These are phyloP conservation scores for Haematococcus sp. DNA, from an alignment of 139 green algal genomes.

Conservation along the genomic window DNA sequence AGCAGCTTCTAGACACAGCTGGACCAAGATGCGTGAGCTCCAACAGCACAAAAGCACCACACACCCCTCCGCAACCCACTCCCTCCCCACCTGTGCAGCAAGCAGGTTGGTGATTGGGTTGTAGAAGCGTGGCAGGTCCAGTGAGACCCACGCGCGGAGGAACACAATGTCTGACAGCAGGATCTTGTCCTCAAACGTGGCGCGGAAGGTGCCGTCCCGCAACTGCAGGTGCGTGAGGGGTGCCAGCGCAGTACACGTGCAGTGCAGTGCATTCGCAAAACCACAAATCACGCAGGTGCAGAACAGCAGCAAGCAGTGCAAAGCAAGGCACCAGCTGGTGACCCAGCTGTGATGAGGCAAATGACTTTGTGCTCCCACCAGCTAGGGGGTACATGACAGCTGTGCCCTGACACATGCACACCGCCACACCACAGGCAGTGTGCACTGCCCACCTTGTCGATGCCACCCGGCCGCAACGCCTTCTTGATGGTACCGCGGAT, in stretches of 20 bases:
- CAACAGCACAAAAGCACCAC: background rate
- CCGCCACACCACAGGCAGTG: no score
- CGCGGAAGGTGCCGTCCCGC: conserved; percentile 11
- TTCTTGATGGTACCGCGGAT: conserved; percentile 98
- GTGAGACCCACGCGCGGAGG: conserved; percentile 86
- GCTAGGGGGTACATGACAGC: no score
- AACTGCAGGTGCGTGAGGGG: no score
- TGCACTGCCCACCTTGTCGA: background rate
- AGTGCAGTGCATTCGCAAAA: no score
- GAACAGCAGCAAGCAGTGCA: no score
- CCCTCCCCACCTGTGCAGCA: conserved; percentile 17
- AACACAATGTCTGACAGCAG: conserved; percentile 92
- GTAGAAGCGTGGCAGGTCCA: conserved; percentile 90
- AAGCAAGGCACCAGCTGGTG: no score
- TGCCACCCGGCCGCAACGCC: conserved; percentile 47
- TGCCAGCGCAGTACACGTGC: background rate
- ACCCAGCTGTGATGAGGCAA: no score
- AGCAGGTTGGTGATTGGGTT: conserved; percentile 94
- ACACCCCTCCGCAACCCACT: background rate
- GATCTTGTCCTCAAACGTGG: conserved; percentile 96
- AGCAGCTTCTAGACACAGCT: no score
- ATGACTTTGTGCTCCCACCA: no score
- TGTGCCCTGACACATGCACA: no score
- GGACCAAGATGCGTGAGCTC: background rate
- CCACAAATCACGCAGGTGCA: background rate